Percentiles rank a stretch among this genome's conserved stretches.
phyloP scores from a whole-genome alignment of 352 stramenopile species.

The Globisporangium acanthophoron region DNA sequence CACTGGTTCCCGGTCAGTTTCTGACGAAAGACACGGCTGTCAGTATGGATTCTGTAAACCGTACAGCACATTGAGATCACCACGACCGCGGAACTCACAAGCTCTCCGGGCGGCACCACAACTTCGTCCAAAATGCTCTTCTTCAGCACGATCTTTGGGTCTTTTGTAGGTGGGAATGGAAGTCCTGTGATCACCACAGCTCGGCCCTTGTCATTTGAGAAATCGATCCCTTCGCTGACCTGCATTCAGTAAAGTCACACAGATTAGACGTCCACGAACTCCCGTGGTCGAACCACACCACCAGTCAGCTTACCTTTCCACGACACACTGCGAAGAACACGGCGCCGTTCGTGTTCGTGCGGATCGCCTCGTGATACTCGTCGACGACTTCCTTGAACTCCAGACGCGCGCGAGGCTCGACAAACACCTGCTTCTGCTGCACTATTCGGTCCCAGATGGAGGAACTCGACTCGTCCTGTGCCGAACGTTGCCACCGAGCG shows the following conservation, averaged over 20 bases:
- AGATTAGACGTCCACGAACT: background rate
- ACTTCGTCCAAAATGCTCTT: constrained; percentile 93
- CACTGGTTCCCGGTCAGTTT: constrained; percentile 95
- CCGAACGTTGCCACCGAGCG: constrained; percentile 56
- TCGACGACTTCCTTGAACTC: constrained; percentile 81
- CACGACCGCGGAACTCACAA: constrained; percentile 23
- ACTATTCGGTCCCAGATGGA: constrained; percentile 78
- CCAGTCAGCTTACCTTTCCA: constrained; percentile 80
- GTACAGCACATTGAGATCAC: background rate
- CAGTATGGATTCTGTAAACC: background rate
- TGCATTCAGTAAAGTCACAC: constrained; percentile 10
- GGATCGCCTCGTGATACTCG: constrained; percentile 76
- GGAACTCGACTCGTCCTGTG: constrained; percentile 27
- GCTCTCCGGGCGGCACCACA: constrained; percentile 46
- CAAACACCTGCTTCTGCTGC: constrained; percentile 74
- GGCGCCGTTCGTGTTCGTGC: constrained; percentile 75
- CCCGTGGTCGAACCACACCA: background rate
- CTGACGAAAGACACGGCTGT: constrained; percentile 17
- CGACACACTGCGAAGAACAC: constrained; percentile 98
- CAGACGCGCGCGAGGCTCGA: constrained; percentile 60
- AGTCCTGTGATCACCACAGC: constrained; percentile 99
- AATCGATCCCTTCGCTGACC: constrained; percentile 98
- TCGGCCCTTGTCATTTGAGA: constrained; percentile 96
- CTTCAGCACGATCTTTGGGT: constrained; percentile 98
- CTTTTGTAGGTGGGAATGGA: constrained; percentile 95